Evolutionary conservation across 495 filamentous ascomycete species (phyloP), one percentile per base, ranked within the genome.

Genomic region (Penicillium malachiteum): DNA sequence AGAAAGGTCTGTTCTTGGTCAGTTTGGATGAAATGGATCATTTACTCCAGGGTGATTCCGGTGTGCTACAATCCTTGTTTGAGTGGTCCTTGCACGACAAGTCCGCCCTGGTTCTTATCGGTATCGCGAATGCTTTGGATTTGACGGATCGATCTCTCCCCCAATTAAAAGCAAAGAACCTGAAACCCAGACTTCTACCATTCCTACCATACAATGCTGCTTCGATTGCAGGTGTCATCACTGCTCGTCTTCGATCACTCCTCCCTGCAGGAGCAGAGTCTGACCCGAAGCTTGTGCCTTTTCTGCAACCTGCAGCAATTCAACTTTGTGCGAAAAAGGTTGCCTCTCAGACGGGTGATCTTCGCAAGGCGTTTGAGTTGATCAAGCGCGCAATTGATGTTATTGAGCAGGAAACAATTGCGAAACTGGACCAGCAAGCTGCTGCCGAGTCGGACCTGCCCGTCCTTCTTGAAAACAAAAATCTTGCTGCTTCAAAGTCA

Each of bases 51-150:
- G 72, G 94, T 17, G 95, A 97, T 64, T 74, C 89, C 26, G 90
- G 92, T 55, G 84, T 92, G 37, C 78, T 99, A 13, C 95, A 96
- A 71, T 88, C 84, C 30, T 71, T 99, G 33, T 97, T 99, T 55
- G 91, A 96, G 60, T 96, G 91, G 91, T 92, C 95, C 12, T 75
- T 97, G 55, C 81, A 87, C 17, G 80, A 78, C 50, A 82, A 82
- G 5, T 97, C 93, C 3, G 84, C 83, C 9, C 83, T 99, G 2
- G 73, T 93, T 18, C 72, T 97, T 21, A 81, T 99, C 38, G 94
- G 94, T 38, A 97, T 99, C 63, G 95, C 94, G 47, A 99, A 99
- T 63, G 95, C 94, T 2, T 80, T 99, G 50, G 94, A 99, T 64
- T 74, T 99, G 39, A 97, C 95, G 0, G 92, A 97, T 64, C 89